Conservation (phyloP, 176 grass and related monocot species). For the Carex littledalei region DNA sequence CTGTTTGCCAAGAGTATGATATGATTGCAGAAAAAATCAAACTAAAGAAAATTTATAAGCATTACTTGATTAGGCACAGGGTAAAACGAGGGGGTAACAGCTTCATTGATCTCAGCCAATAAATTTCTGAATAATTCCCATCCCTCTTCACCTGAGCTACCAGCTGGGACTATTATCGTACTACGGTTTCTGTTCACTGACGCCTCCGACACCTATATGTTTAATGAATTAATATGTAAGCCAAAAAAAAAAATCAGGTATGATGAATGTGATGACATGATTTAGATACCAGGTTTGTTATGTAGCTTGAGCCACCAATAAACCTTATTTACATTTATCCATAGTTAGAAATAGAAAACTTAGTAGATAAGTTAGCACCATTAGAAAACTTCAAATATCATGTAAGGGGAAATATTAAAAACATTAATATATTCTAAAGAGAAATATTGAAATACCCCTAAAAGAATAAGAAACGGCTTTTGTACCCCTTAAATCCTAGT, state of each 20-base stretch:
- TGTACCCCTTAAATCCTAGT: too few relatives aligned
- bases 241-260: not conserved
- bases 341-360: not conserved
- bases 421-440: not conserved
- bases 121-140: slow-evolving; percentile 97
- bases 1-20: not conserved
- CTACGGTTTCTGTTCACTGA: slow-evolving; percentile 97
- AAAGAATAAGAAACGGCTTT: not conserved
- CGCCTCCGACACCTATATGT: slow-evolving; percentile 75
- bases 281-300: not conserved
- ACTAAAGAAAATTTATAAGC: not conserved
- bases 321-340: not conserved
- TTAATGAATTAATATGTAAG: not conserved
- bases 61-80: slow-evolving; percentile 75
- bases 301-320: not conserved
- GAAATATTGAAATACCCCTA: not conserved
- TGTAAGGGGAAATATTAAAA: not conserved
- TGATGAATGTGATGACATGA: not conserved
- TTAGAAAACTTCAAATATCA: not conserved
- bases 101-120: slow-evolving; percentile 83
- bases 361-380: not conserved
- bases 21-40: not conserved
- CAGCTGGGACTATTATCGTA: slow-evolving; percentile 91
- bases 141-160: slow-evolving; percentile 94
- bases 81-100: slow-evolving; percentile 49